Evolutionary conservation across 495 filamentous ascomycete species (phyloP).

Genomic region (Penicillium mononematosum): DNA sequence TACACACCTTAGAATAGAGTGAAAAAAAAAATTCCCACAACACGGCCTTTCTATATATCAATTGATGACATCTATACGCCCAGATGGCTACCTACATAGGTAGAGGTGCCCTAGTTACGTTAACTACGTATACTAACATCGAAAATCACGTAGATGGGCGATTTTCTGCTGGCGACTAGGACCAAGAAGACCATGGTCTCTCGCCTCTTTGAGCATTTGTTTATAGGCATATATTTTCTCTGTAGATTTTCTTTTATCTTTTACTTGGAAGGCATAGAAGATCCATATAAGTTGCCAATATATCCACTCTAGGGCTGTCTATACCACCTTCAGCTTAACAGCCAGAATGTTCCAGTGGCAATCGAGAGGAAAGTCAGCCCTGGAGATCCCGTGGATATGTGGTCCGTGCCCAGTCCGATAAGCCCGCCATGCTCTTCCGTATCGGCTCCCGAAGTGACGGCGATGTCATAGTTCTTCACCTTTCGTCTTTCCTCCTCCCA

Average conservation of each 20-base stretch:
- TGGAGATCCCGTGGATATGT: constrained; percentile 1
- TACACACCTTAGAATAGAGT: too few species aligned
- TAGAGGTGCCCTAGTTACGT: too few species aligned
- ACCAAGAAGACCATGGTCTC: too few species aligned
- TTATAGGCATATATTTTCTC: not conserved
- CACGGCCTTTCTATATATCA: too few species aligned
- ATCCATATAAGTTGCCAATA: not conserved
- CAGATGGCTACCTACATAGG: too few species aligned
- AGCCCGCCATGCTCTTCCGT: constrained; percentile 21
- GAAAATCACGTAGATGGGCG: too few species aligned
- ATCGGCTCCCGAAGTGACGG: constrained; percentile 20
- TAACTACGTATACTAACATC: too few species aligned
- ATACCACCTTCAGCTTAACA: not conserved
- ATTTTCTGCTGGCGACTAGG: too few species aligned
- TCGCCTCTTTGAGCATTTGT: not conserved
- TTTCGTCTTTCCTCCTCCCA: constrained; percentile 7
- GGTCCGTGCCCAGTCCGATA: constrained; percentile 26
- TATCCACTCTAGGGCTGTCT: not conserved
- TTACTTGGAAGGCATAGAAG: not conserved
- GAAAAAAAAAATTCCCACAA: too few species aligned
- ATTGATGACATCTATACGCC: too few species aligned
- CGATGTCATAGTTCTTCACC: constrained; percentile 35
- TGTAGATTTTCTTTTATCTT: not conserved
- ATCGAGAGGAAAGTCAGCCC: constrained; percentile 1
- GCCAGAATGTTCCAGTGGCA: constrained; percentile 13